Evolutionary conservation across 2,329 filamentous ascomycete genomes (phyloP).

Genomic region (Neodidymelliopsis sp.): DNA sequence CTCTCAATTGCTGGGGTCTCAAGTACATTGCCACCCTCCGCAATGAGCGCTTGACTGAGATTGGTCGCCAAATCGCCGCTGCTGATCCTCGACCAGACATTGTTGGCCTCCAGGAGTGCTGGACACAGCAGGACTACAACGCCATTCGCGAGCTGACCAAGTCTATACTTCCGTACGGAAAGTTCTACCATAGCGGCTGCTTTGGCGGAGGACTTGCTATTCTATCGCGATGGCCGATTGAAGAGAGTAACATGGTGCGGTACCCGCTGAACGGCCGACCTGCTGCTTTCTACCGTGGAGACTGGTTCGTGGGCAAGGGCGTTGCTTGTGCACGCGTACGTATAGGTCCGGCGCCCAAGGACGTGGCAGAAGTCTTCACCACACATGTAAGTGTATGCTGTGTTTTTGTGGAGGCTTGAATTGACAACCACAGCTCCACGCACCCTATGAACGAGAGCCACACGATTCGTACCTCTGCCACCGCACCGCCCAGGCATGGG

Average conservation of each 20-base stretch:
- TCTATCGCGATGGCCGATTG: conserved; percentile 89
- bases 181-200: conserved; percentile 90
- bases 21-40: conserved; percentile 84
- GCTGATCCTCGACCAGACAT: conserved; percentile 77
- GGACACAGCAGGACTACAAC: conserved; percentile 84
- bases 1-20: conserved; percentile 96
- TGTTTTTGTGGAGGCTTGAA: conserved; percentile 45
- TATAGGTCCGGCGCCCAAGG: conserved; percentile 68
- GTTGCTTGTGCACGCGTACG: conserved; percentile 83
- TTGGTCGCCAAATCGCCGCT: conserved; percentile 78
- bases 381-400: conserved; percentile 70
- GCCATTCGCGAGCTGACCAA: conserved; percentile 77
- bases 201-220: conserved; percentile 91
- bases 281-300: conserved; percentile 90
- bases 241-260: conserved; percentile 82
- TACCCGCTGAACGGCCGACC: conserved; percentile 95
- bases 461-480: conserved; percentile 90
- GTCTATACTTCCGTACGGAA: conserved; percentile 82
- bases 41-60: conserved; percentile 78
- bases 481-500: conserved; percentile 91
- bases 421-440: conserved; percentile 65
- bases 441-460: conserved; percentile 81
- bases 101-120: conserved; percentile 95
- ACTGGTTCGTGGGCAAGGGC: conserved; percentile 97
- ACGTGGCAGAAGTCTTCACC: conserved; percentile 87